phyloP scores from a whole-genome alignment of 805 yeast species.

The Candida pini region DNA sequence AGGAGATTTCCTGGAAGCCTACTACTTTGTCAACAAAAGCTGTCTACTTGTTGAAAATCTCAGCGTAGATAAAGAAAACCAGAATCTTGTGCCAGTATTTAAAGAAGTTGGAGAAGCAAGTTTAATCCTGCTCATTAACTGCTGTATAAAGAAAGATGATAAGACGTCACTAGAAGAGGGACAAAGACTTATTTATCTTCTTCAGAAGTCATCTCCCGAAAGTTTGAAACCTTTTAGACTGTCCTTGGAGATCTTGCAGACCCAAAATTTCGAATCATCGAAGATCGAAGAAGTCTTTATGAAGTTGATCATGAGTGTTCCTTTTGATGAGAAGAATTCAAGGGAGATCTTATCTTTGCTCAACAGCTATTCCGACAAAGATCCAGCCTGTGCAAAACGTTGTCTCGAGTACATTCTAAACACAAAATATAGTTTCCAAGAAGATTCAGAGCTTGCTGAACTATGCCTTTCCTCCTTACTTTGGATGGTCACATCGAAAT shows the following conservation, averaged over 20 bases:
- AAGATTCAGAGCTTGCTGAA: constrained; percentile 5
- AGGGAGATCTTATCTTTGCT: constrained; percentile 6
- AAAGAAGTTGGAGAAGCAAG: constrained; percentile 19
- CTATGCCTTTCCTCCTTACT: constrained; percentile 10
- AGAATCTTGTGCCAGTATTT: too few species aligned
- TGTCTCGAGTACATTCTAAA: constrained; percentile 31
- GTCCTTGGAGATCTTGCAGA: constrained; percentile 19
- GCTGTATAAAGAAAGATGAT: constrained; percentile 22
- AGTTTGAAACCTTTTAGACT: constrained; percentile 29
- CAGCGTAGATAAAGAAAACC: too few species aligned
- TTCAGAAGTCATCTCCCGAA: constrained; percentile 24
- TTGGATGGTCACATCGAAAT: constrained; percentile 20
- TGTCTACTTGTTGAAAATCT: constrained; percentile 14
- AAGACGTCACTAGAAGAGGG: constrained; percentile 12
- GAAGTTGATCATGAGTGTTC: constrained; percentile 31
- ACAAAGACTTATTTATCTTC: constrained; percentile 13
- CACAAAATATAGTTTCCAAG: constrained; percentile 21
- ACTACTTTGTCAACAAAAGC: constrained; percentile 11
- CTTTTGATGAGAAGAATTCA: constrained; percentile 15
- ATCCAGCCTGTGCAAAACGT: constrained; percentile 24
- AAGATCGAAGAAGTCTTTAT: constrained; percentile 28
- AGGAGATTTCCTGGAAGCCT: constrained; percentile 5
- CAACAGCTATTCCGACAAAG: constrained; percentile 12
- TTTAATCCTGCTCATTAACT: constrained; percentile 22
- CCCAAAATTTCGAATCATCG: constrained; percentile 6